Evolutionary conservation across 192 early-diverging fungal genomes (phyloP).

Genomic region (Chytriomyces confervae): DNA sequence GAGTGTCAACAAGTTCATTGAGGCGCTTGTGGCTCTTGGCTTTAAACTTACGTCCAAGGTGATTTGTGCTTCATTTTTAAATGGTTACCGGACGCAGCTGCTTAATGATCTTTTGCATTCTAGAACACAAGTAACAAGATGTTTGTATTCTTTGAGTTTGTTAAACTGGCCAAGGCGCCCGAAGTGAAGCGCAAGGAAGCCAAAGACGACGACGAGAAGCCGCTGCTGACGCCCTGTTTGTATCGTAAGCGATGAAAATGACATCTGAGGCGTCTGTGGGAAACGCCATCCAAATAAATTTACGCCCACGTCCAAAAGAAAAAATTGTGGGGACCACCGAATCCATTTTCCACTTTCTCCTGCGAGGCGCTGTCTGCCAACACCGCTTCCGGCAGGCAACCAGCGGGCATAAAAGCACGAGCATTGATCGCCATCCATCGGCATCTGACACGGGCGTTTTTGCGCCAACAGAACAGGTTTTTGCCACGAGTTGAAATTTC

Average conservation of each 20-base stretch:
- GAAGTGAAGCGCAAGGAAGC: neutral
- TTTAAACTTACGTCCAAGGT: conserved; percentile 78
- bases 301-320: neutral
- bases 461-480: too few relatives aligned
- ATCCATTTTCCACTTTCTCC: too few relatives aligned
- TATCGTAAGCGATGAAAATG: conserved; percentile 42
- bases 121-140: conserved; percentile 87
- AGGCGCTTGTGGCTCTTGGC: conserved; percentile 72
- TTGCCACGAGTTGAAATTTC: too few relatives aligned
- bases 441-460: too few relatives aligned
- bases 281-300: neutral
- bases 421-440: too few relatives aligned
- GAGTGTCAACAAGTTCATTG: conserved; percentile 78
- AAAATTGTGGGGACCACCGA: too few relatives aligned
- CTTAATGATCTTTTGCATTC: neutral
- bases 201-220: conserved; percentile 2
- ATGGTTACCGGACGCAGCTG: neutral
- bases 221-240: conserved; percentile 47
- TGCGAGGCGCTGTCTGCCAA: too few relatives aligned
- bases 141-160: conserved; percentile 91
- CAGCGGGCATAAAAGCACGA: too few relatives aligned
- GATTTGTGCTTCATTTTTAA: conserved; percentile 5
- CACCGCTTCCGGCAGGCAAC: too few relatives aligned
- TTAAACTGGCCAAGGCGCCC: conserved; percentile 52
- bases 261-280: neutral